These are phyloP conservation scores for Candida boleticola DNA, from an alignment of 805 yeast species.

Conservation along the genomic window DNA sequence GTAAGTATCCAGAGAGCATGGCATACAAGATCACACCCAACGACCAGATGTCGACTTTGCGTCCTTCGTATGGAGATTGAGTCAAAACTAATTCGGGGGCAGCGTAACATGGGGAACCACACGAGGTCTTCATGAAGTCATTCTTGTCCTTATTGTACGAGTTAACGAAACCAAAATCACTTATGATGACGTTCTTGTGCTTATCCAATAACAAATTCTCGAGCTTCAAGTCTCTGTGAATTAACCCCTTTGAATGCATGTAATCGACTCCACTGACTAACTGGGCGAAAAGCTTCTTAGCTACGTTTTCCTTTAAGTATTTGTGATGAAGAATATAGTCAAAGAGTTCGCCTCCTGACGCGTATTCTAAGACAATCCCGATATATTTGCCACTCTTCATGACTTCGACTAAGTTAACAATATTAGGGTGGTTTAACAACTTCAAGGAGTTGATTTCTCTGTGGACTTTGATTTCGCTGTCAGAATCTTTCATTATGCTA, in stretches of 20 bases:
- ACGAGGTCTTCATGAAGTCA: constrained; percentile 88
- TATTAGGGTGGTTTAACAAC: constrained; percentile 87
- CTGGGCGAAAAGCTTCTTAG: constrained; percentile 88
- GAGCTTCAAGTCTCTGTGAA: constrained; percentile 74
- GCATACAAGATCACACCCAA: constrained; percentile 94
- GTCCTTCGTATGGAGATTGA: constrained; percentile 82
- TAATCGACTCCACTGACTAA: constrained; percentile 91
- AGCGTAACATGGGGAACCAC: constrained; percentile 98
- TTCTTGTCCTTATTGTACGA: constrained; percentile 57
- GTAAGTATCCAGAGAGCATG: constrained; percentile 95
- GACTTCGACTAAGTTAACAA: constrained; percentile 87
- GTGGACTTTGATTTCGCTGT: constrained; percentile 83
- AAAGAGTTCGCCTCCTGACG: constrained; percentile 95
- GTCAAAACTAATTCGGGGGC: constrained; percentile 96
- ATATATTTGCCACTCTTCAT: constrained; percentile 91
- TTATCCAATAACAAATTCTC: constrained; percentile 78
- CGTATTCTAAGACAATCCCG: constrained; percentile 94
- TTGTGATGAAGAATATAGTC: constrained; percentile 87
- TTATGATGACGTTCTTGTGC: constrained; percentile 79
- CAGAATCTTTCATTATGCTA: constrained; percentile 81
- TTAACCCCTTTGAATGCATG: constrained; percentile 76
- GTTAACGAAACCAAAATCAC: constrained; percentile 95
- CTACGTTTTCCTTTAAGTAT: constrained; percentile 80
- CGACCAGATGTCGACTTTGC: constrained; percentile 96
- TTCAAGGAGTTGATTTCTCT: constrained; percentile 91